Conservation (phyloP, 106 monocot species). For the Phalaenopsis aphrodite region DNA sequence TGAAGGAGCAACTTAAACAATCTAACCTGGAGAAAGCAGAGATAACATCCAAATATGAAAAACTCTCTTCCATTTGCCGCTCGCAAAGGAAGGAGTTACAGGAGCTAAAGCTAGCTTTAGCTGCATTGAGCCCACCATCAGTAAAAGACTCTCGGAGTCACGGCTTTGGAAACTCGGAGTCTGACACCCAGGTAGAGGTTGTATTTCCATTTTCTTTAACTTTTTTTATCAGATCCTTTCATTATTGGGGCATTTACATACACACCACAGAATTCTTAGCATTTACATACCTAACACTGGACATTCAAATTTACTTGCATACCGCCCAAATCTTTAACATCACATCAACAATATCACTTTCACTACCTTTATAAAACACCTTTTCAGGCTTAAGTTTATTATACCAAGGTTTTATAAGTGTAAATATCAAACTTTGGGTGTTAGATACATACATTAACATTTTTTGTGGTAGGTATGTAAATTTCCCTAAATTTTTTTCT, state of each 20-base stretch:
- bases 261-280: no score
- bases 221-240: not conserved
- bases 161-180: not conserved
- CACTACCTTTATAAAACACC: no score
- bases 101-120: conserved; percentile 49
- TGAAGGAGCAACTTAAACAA: conserved; percentile 76
- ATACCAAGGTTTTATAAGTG: no score
- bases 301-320: no score
- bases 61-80: conserved; percentile 80
- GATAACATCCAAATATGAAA: conserved; percentile 76
- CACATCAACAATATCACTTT: no score
- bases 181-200: not conserved
- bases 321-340: no score
- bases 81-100: conserved; percentile 91
- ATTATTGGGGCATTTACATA: not conserved
- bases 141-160: not conserved
- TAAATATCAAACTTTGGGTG: no score
- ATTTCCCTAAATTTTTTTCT: not conserved
- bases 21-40: conserved; percentile 75
- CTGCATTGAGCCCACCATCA: not conserved
- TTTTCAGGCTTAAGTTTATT: no score
- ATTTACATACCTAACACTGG: no score
- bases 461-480: no score
- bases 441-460: no score
- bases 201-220: not conserved